Conservation (phyloP, 805 yeast species). For the Candida chilensis region DNA sequence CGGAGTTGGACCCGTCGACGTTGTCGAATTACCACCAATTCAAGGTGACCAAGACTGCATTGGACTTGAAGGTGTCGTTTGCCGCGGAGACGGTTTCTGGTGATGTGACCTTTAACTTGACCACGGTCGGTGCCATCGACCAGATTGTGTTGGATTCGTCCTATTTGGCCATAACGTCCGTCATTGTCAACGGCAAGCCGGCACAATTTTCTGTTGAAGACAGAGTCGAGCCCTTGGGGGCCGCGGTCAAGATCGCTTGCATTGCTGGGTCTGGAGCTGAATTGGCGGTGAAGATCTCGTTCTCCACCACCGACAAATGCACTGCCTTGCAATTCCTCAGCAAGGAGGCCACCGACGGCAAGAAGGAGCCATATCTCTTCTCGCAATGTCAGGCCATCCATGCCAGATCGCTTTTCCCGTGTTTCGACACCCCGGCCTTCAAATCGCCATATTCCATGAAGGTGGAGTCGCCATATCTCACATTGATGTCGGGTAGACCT, state of each 20-base stretch:
- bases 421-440: conserved; percentile 84
- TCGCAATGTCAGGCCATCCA: conserved; percentile 92
- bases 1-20: conserved; percentile 71
- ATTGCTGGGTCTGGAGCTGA: conserved; percentile 4
- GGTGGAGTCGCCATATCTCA: conserved; percentile 57
- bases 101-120: conserved; percentile 37
- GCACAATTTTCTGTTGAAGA: conserved; percentile 23
- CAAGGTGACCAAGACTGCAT: conserved; percentile 36
- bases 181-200: conserved; percentile 29
- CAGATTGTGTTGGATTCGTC: conserved; percentile 63
- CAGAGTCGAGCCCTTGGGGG: conserved; percentile 49
- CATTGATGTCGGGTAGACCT: conserved; percentile 65
- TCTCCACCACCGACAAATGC: conserved; percentile 62
- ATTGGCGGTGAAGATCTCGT: conserved; percentile 32
- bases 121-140: conserved; percentile 13
- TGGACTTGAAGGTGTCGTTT: conserved; percentile 50
- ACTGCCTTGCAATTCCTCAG: conserved; percentile 84
- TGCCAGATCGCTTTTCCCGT: conserved; percentile 80
- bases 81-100: conserved; percentile 44
- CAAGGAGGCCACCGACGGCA: conserved; percentile 68
- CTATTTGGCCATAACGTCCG: conserved; percentile 36
- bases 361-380: conserved; percentile 61
- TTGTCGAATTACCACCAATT: conserved; percentile 60
- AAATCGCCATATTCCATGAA: conserved; percentile 55
- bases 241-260: conserved; percentile 32